phyloP scores from a whole-genome alignment of 2,329 filamentous ascomycete genomes.

The Hypocreales sp. region DNA sequence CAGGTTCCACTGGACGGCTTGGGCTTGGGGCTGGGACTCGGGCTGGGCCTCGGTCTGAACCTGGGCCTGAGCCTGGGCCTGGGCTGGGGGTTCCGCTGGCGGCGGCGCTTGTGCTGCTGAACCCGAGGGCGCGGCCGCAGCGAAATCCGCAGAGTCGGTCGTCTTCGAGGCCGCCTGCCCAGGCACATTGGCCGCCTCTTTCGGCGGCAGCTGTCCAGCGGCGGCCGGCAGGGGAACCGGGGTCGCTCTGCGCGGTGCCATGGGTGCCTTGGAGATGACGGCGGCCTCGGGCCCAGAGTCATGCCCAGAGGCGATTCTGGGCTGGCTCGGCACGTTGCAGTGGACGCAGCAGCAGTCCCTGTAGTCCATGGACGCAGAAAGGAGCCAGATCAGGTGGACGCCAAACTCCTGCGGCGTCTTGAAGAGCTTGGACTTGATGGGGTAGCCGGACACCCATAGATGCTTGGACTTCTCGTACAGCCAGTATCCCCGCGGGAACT shows the following conservation, averaged over 20 bases:
- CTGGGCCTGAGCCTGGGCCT: slow-evolving; percentile 3
- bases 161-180: slow-evolving; percentile 2
- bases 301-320: slow-evolving; percentile 7
- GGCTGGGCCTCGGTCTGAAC: slow-evolving; percentile 7
- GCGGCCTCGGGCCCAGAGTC: slow-evolving; percentile 3
- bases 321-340: slow-evolving; percentile 20
- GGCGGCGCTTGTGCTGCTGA: slow-evolving; percentile 2
- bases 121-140: not conserved
- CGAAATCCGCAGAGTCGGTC: not conserved
- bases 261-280: slow-evolving; percentile 2
- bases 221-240: slow-evolving; percentile 21
- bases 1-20: slow-evolving; percentile 13
- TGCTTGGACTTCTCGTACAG: slow-evolving; percentile 31
- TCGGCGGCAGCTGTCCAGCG: slow-evolving; percentile 15
- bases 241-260: slow-evolving; percentile 13
- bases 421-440: slow-evolving; percentile 30
- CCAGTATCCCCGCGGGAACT: slow-evolving; percentile 30
- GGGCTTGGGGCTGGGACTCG: slow-evolving; percentile 7
- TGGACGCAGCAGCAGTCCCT: slow-evolving; percentile 35
- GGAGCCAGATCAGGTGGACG: slow-evolving; percentile 34
- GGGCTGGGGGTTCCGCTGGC: slow-evolving; percentile 1
- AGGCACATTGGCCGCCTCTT: slow-evolving; percentile 11
- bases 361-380: slow-evolving; percentile 29
- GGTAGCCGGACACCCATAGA: slow-evolving; percentile 33
- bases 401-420: slow-evolving; percentile 38